Percentiles rank a stretch among this genome's conserved stretches.
Conservation (phyloP, 192 early-diverging fungal species). For the Irineochytrium annulatum region DNA sequence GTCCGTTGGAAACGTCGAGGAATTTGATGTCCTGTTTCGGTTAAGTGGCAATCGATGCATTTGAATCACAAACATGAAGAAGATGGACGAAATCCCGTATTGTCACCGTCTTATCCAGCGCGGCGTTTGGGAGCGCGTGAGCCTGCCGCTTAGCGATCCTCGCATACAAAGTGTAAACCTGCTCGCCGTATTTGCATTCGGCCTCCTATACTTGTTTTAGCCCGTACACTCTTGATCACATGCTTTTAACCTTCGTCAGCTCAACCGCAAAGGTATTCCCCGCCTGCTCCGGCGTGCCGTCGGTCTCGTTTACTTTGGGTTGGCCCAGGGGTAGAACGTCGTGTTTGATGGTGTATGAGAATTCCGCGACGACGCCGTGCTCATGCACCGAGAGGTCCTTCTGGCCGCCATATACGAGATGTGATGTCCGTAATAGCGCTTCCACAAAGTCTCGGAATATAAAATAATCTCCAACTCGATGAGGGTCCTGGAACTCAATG, state of each 20-base stretch:
- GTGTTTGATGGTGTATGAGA: constrained; percentile 34
- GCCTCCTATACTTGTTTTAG: constrained; percentile 16
- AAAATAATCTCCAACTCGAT: constrained; percentile 30
- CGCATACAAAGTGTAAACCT: constrained; percentile 30
- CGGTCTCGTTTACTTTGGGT: not conserved
- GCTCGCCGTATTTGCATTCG: constrained; percentile 12
- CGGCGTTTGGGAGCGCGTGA: constrained; percentile 14
- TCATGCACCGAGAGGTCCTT: constrained; percentile 33
- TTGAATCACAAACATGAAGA: constrained; percentile 19
- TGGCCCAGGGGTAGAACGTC: constrained; percentile 27
- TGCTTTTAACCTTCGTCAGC: not conserved
- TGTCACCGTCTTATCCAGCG: constrained; percentile 36
- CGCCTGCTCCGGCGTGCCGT: constrained; percentile 1
- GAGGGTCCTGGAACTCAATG: constrained; percentile 35
- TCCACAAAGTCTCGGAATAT: constrained; percentile 47
- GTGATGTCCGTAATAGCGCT: constrained; percentile 27
- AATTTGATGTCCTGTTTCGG: constrained; percentile 36
- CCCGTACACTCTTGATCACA: not conserved
- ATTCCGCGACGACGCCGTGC: constrained; percentile 27
- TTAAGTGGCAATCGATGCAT: not conserved
- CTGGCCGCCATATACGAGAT: constrained; percentile 28
- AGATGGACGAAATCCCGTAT: constrained; percentile 38
- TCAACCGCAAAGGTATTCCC: not conserved
- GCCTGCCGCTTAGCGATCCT: constrained; percentile 6
- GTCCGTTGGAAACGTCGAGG: constrained; percentile 20